Evolutionary conservation across 257 asterid genomes (phyloP).

Genomic region (Ehretia macrophylla): DNA sequence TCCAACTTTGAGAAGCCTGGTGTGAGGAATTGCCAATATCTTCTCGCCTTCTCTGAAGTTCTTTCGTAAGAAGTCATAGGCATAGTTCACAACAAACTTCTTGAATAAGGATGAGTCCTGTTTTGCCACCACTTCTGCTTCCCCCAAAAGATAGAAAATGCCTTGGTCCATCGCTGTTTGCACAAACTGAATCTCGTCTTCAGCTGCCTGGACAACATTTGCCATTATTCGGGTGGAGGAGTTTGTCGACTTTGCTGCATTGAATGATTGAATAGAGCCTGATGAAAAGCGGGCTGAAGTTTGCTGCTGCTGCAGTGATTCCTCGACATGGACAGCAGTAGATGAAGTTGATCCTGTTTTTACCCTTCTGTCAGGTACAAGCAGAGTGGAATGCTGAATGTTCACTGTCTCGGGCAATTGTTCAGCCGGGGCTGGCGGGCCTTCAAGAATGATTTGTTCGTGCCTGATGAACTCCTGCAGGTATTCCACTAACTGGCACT

Average conservation of each 20-base stretch:
- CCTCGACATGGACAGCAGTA: slow-evolving; percentile 30
- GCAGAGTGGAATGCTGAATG: slow-evolving; percentile 20
- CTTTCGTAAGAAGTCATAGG: slow-evolving; percentile 45
- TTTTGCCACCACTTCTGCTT: slow-evolving; percentile 60
- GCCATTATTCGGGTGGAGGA: slow-evolving; percentile 11
- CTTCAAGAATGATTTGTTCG: slow-evolving; percentile 45
- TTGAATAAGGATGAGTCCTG: slow-evolving; percentile 42
- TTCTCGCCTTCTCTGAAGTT: slow-evolving; percentile 66
- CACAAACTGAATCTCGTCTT: slow-evolving; percentile 38
- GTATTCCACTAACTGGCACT: slow-evolving; percentile 72
- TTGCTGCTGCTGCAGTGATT: slow-evolving; percentile 14
- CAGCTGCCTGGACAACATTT: slow-evolving; percentile 13
- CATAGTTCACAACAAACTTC: slow-evolving; percentile 40
- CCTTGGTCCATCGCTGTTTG: slow-evolving; percentile 43
- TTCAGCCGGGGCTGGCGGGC: background rate
- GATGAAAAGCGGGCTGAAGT: slow-evolving; percentile 27
- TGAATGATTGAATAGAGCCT: slow-evolving; percentile 32
- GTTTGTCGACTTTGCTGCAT: slow-evolving; percentile 10
- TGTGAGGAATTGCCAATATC: slow-evolving; percentile 49
- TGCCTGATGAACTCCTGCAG: slow-evolving; percentile 65
- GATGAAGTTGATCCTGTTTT: slow-evolving; percentile 22
- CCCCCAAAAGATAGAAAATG: slow-evolving; percentile 58
- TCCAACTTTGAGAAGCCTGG: slow-evolving; percentile 62
- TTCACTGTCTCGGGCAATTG: slow-evolving; percentile 1
- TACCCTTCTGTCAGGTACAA: background rate